phyloP scores from a whole-genome alignment of 805 yeast genomes.

The Hanseniaspora lachancei region DNA sequence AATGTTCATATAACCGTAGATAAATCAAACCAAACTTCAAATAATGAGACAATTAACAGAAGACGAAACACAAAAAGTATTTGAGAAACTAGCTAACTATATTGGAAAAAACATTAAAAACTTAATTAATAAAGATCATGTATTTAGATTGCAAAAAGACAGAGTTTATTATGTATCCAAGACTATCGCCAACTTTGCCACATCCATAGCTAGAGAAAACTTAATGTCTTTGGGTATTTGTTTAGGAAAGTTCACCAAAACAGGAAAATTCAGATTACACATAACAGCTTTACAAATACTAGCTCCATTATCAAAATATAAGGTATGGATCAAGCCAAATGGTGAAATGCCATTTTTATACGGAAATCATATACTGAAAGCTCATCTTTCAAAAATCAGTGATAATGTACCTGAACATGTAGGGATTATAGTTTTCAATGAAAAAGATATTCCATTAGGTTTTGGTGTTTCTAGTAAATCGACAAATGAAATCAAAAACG shows the following conservation, averaged over 20 bases:
- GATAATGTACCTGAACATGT: slow-evolving; percentile 98
- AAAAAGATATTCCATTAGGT: slow-evolving; percentile 87
- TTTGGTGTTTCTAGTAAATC: slow-evolving; percentile 91
- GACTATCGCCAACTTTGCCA: slow-evolving; percentile 70
- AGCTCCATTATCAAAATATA: slow-evolving; percentile 79
- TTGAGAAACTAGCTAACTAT: slow-evolving; percentile 90
- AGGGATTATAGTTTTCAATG: slow-evolving; percentile 80
- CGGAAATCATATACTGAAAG: slow-evolving; percentile 92
- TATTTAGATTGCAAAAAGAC: slow-evolving; percentile 90
- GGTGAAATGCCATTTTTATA: slow-evolving; percentile 98
- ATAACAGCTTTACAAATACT: slow-evolving; percentile 77
- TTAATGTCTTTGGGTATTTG: slow-evolving; percentile 89
- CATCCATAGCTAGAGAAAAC: slow-evolving; percentile 76
- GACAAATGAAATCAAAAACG: slow-evolving; percentile 70
- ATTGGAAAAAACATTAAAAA: slow-evolving; percentile 91
- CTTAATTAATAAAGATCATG: slow-evolving; percentile 76
- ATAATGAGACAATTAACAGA: slow-evolving; percentile 89
- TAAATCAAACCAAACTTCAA: background rate
- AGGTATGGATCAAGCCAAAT: slow-evolving; percentile 89
- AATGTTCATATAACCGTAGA: background rate
- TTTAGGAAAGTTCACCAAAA: slow-evolving; percentile 91
- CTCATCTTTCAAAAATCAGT: slow-evolving; percentile 91
- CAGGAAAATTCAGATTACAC: slow-evolving; percentile 91
- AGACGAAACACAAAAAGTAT: slow-evolving; percentile 90
- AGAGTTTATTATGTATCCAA: slow-evolving; percentile 88